Base-by-base conservation (phyloP, 176 grass and related monocot species). In the Puya raimondii region DNA sequence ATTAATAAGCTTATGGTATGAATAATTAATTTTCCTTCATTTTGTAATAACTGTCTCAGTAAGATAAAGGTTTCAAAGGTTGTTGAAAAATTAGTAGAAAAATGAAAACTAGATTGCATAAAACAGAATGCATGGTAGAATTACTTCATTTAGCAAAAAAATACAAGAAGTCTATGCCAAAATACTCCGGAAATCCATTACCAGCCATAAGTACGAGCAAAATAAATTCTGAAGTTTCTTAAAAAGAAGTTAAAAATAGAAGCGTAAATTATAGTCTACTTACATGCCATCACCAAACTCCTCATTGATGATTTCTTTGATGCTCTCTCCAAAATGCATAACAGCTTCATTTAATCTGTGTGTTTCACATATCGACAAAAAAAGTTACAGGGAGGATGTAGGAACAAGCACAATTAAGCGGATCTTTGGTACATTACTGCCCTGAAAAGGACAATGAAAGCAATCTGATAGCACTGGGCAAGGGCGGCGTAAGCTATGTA, bases 211-310 rank as follows among this genome's bases (percentile, higher is more conserved):
- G 53, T 58, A 58, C 53, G 18, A n/a, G 15, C 53, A 58, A n/a
- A 17, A 58, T 7, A 14, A 17, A n/a, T 58, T 58, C 53, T 22
- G 5, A 18, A 61, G 33, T 42, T 61, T 9, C 1, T 1, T 48
- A 56, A 63, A 29, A 54, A 68, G 9, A 20, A 80, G 70, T 15
- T 53, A 14, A 71, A 65, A 69, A 70, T 65, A 17, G 65, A 63
- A 78, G 27, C 59, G 56, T 2, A 26, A 66, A 10, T 57, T 21
- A 53, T 50, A 25, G 14, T 47, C 69, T 0, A 70, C 93, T 88
- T 97, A 97, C 89, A 97, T 97, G 79, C 93, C 93, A 77, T 97
- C 93, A 56, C 89, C 93, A 66, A 97, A 97, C 2, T 97, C 93
- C 71, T 97, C 93, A 49, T 97, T 97, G 66, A 97, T 88, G 50